phyloP scores from a whole-genome alignment of 208 protist species.

The Trypanosoma vivax region DNA sequence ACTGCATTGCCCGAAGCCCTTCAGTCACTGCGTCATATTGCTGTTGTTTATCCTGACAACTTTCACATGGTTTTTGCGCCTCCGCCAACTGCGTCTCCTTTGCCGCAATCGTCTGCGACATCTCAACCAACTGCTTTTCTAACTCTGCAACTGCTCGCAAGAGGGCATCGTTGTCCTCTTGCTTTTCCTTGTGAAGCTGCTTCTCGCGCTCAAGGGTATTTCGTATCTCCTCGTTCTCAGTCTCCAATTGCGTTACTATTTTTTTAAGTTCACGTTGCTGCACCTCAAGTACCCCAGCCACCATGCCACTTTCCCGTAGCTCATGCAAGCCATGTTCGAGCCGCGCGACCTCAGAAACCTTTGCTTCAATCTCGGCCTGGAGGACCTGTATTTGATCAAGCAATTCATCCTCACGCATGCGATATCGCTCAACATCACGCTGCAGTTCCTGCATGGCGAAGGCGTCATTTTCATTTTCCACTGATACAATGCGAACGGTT shows the following conservation, averaged over 20 bases:
- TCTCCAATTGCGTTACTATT: slow-evolving; percentile 31
- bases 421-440: slow-evolving; percentile 30
- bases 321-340: slow-evolving; percentile 24
- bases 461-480: slow-evolving; percentile 17
- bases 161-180: slow-evolving; percentile 22
- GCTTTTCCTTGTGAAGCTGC: slow-evolving; percentile 41
- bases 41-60: slow-evolving; percentile 1
- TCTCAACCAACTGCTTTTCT: slow-evolving; percentile 24
- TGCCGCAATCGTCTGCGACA: slow-evolving; percentile 32
- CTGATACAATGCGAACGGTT: slow-evolving; percentile 33
- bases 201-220: slow-evolving; percentile 40
- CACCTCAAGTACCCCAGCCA: slow-evolving; percentile 1
- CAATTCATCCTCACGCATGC: slow-evolving; percentile 25
- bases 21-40: slow-evolving; percentile 10
- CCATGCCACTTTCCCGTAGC: neutral
- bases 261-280: slow-evolving; percentile 19
- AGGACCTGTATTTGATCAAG: slow-evolving; percentile 13
- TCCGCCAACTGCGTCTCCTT: slow-evolving; percentile 28
- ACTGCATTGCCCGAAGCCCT: neutral
- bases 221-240: slow-evolving; percentile 29
- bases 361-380: slow-evolving; percentile 18
- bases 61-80: slow-evolving; percentile 2
- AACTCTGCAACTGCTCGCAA: slow-evolving; percentile 8
- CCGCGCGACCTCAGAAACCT: slow-evolving; percentile 11
- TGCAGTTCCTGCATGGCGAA: slow-evolving; percentile 33